Evolutionary conservation across 2,329 filamentous ascomycete species (phyloP), one percentile per base, ranked within the genome.

Genomic region (Leptographium procerum): DNA sequence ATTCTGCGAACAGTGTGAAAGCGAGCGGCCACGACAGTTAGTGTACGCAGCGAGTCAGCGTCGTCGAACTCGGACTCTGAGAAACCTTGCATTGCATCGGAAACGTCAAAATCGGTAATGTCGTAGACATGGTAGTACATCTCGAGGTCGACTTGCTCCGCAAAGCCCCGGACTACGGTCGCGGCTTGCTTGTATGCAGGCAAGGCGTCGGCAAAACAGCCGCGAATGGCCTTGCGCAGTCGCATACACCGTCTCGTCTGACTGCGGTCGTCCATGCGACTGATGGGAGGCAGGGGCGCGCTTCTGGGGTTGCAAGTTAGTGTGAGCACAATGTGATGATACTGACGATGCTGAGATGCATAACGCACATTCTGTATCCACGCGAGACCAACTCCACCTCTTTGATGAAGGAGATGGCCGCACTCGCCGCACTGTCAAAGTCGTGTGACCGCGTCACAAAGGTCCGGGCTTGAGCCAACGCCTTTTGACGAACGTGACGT

Each of bases 311-410:
- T 51, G 36, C 47, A 29, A 11, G 10, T 62, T 29, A 61, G 61
- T 19, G 50, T 28, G 31, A 47, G 56, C 11, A 16, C 8, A 13
- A n/a, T n/a, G n/a, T n/a, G 16, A 7, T n/a, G n/a, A n/a, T 7
- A 11, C 28, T 24, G 19, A 16, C 9, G 28, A 24, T 26, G 24
- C 5, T 48, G 60, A 33, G 50, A 31, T 16, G 52, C 1, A 4
- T 7, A 54, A 74, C 85, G 70, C 72, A 90, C 84, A 96, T 78
- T 72, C 89, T 81, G 71, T 95, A 96, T 26, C 91, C 91, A 65
- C 91, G 84, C 33, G 91, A 95, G 29, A 96, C 91, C 34, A 96
- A 79, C 73, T 96, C 91, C n/a, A 96, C 91, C 72, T 96, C 91
- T 70, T 96, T 91, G 62, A 96, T 86, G 61, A 96, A 80, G 43